Evolutionary conservation across 2,329 filamentous ascomycete species (phyloP), one percentile per base, ranked within the genome.

Genomic region (Malbranchea cinnamomea): DNA sequence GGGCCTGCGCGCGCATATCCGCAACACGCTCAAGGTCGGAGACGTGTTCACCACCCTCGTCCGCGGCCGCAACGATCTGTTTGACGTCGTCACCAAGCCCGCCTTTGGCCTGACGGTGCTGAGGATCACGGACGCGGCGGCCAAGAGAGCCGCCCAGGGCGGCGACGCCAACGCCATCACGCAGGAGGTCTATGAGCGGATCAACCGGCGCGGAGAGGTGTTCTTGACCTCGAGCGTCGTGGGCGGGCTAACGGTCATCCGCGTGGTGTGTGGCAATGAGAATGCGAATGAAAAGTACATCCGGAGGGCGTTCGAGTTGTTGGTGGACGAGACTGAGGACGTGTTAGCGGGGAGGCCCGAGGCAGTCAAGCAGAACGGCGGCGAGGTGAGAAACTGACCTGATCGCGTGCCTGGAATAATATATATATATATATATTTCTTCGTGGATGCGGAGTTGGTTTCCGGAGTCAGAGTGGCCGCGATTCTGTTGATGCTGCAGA

Each of bases 171-270:
- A 30, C 23, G 23, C 23, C 11, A 47, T 79, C 7, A 91, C 84
- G 1, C 78, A 78, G 53, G 64, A 67, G 32, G 69, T 92, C 8
- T 87, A 81, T 44, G 78, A 89, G 45, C 53, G 62, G 14, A 67
- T 93, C 16, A 87, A 91, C 44, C 60, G 62, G 3, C 60, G 68
- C 5, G 82, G 82, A 1, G 72, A 82, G 52, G 78, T 92, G 33
- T 94, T 82, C 54, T 59, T 94, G 14, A 94, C 84, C 0, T 77
- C 74, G 23, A 78, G 76, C 2, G 68, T 83, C 4, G 65, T 92
- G 8, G 71, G 70, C 6, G 78, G 73, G 1, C 63, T 73, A 12
- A 82, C 82, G 52, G 76, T 78, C 2, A 91, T 95, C 37, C 66
- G 87, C 0, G 71, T 94, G 21, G 77, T 87, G 13, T 83, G 80